Conservation (phyloP, 495 filamentous ascomycete species). For the Neurospora sp. region DNA sequence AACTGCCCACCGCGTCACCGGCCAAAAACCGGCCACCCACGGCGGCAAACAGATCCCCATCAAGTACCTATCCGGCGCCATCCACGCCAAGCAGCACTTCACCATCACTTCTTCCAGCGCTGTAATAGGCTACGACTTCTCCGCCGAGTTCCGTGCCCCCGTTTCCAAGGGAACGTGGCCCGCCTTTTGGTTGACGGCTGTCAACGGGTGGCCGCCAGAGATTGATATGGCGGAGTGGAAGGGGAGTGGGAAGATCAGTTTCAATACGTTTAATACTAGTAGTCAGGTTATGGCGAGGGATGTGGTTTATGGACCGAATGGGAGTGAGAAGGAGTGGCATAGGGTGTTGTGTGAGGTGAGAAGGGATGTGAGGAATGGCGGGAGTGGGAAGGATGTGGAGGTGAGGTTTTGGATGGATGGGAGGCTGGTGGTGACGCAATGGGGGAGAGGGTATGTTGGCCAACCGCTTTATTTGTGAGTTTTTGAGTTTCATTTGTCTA, state of each 20-base stretch:
- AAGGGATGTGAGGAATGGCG: constrained; percentile 3
- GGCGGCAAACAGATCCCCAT: constrained; percentile 41
- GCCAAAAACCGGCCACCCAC: constrained; percentile 29
- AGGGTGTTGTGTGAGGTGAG: constrained; percentile 40
- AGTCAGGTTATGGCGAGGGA: constrained; percentile 36
- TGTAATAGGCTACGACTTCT: constrained; percentile 37
- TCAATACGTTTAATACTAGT: constrained; percentile 52
- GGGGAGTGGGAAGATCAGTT: constrained; percentile 48
- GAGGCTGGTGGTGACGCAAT: constrained; percentile 37
- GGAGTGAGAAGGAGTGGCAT: constrained; percentile 38
- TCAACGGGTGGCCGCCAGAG: constrained; percentile 53
- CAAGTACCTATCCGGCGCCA: constrained; percentile 43
- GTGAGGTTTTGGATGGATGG: constrained; percentile 47
- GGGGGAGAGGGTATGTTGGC: constrained; percentile 39
- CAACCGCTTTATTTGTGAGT: constrained; percentile 39
- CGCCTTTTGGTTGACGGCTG: constrained; percentile 54
- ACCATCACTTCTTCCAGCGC: constrained; percentile 14
- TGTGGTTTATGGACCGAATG: constrained; percentile 28
- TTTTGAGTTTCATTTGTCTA: neutral
- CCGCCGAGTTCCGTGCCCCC: constrained; percentile 41
- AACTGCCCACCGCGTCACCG: constrained; percentile 35
- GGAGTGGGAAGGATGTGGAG: constrained; percentile 35
- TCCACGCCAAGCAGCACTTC: constrained; percentile 38
- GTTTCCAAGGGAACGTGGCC: constrained; percentile 47
- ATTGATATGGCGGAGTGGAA: constrained; percentile 56